phyloP scores from a whole-genome alignment of 2,329 filamentous ascomycete species.

The Fusarium mangiferae region DNA sequence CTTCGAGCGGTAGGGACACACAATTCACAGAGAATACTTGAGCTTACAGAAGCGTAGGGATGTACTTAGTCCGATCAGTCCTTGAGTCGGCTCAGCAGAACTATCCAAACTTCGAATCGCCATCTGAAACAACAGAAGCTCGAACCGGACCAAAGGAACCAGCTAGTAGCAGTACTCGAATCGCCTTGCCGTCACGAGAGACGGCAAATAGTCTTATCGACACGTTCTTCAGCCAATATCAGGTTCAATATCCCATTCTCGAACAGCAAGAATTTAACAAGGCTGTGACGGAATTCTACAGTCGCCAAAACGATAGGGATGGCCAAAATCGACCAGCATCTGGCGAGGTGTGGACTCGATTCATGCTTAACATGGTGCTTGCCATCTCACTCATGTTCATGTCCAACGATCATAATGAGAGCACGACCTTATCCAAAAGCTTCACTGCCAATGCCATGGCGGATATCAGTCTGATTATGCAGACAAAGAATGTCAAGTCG shows the following conservation, averaged over 20 bases:
- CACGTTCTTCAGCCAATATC: constrained; percentile 4
- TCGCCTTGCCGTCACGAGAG: background rate
- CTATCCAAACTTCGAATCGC: background rate
- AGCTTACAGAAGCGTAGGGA: background rate
- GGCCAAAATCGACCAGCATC: fast-evolving
- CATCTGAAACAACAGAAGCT: background rate
- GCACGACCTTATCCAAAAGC: background rate
- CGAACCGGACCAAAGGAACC: background rate
- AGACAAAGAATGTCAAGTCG: constrained; percentile 10
- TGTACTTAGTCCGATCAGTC: constrained; percentile 14
- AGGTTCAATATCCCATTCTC: constrained; percentile 13
- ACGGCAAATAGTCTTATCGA: background rate
- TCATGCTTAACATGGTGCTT: constrained; percentile 22
- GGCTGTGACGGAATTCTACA: background rate
- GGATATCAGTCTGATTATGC: constrained; percentile 3
- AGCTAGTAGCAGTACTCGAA: background rate
- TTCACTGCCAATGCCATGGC: constrained; percentile 9
- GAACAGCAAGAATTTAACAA: background rate
- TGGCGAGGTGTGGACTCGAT: background rate
- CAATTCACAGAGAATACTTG: fast-evolving
- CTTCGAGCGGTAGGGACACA: background rate
- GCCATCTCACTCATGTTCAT: constrained; percentile 5
- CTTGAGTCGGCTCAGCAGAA: constrained; percentile 14
- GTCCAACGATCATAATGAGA: constrained; percentile 1
- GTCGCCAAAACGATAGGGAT: background rate